Conservation (phyloP, 75 land plant species). For the Ceratopteris richardii region DNA sequence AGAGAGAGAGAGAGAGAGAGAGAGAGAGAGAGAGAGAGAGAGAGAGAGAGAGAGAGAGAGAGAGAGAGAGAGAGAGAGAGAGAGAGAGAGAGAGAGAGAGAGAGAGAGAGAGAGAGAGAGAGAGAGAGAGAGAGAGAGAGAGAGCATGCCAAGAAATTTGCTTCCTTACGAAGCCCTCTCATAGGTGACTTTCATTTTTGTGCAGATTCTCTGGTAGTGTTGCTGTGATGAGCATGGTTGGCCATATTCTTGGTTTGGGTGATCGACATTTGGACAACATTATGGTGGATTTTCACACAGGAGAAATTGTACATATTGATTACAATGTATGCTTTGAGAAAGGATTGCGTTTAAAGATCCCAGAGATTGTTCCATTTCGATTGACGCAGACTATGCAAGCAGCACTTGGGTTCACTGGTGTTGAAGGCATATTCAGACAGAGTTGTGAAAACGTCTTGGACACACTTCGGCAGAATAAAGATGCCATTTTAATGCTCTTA, state of each 20-base stretch:
- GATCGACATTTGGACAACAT: slow-evolving; percentile 98
- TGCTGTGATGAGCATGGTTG: slow-evolving; percentile 97
- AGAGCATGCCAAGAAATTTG: no score
- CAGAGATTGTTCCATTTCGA: slow-evolving; percentile 99
- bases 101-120: no score
- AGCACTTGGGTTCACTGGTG: slow-evolving; percentile 86
- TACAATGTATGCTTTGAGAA: slow-evolving; percentile 99
- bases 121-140: no score
- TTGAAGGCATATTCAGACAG: slow-evolving; percentile 76
- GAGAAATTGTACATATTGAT: slow-evolving; percentile 97
- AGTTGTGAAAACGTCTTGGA: slow-evolving; percentile 82
- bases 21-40: no score
- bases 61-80: no score
- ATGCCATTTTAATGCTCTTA: slow-evolving; percentile 78
- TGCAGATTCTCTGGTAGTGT: slow-evolving; percentile 87
- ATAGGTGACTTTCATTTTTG: no score
- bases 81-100: no score
- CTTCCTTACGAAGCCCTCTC: no score
- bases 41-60: no score
- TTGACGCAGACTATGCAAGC: slow-evolving; percentile 90
- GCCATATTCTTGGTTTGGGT: slow-evolving; percentile 89
- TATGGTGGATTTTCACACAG: slow-evolving; percentile 77
- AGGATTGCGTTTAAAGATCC: slow-evolving; percentile 89
- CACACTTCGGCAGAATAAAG: slow-evolving; percentile 74
- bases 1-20: no score